These are phyloP conservation scores for Citeromyces matritensis DNA, from an alignment of 805 yeast genomes.

Conservation along the genomic window DNA sequence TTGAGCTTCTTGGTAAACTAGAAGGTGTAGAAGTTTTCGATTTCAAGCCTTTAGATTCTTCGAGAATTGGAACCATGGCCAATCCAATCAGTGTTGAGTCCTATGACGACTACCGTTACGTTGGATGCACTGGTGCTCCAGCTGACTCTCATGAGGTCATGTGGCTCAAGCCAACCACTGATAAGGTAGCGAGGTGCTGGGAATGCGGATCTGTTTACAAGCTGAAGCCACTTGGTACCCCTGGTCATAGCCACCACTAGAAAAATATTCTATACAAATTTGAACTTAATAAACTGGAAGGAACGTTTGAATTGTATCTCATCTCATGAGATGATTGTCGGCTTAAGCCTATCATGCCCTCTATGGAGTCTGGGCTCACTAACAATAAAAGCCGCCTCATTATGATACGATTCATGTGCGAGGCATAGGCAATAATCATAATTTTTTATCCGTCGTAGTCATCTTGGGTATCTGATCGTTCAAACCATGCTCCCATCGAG, in stretches of 20 bases:
- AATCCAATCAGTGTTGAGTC: conserved; percentile 87
- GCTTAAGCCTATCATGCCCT: too few species aligned
- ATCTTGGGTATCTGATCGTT: too few species aligned
- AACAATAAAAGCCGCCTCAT: too few species aligned
- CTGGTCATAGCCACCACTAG: conserved; percentile 35
- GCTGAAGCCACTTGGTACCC: conserved; percentile 76
- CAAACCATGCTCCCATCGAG: too few species aligned
- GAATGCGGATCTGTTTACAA: conserved; percentile 95
- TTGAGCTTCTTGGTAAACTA: conserved; percentile 83
- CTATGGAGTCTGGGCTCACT: too few species aligned
- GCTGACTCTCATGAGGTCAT: conserved; percentile 80
- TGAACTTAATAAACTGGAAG: too few species aligned
- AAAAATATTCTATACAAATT: not conserved
- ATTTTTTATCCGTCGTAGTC: too few species aligned
- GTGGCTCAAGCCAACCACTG: conserved; percentile 85
- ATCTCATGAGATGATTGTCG: too few species aligned
- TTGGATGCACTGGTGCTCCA: conserved; percentile 95
- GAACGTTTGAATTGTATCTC: too few species aligned
- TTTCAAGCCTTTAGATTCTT: conserved; percentile 71
- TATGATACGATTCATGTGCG: too few species aligned
- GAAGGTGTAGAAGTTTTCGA: conserved; percentile 95
- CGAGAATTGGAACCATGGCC: conserved; percentile 80
- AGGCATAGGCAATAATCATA: too few species aligned
- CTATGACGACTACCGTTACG: conserved; percentile 84
- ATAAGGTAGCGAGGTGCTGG: conserved; percentile 89